Conservation (phyloP, 768 basidiomycete species). For the Russula sp. region DNA sequence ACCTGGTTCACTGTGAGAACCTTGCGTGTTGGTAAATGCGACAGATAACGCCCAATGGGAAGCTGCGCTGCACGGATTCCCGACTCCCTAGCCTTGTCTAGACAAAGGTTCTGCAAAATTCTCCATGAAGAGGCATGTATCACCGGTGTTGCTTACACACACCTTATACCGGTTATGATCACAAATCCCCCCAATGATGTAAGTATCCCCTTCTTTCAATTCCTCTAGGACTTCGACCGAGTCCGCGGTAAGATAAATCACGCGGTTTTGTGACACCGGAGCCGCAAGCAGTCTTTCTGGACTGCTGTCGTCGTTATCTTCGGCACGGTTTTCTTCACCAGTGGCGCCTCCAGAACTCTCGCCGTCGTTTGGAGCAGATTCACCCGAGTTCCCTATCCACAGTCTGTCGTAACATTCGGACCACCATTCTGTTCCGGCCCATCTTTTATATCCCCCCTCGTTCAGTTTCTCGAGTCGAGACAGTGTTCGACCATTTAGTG, state of each 20-base stretch:
- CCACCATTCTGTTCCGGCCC: conserved; percentile 85
- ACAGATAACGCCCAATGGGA: conserved; percentile 89
- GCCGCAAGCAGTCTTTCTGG: not conserved
- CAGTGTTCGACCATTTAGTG: conserved; percentile 65
- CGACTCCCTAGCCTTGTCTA: conserved; percentile 72
- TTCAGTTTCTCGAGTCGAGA: conserved; percentile 58
- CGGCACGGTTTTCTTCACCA: conserved; percentile 2
- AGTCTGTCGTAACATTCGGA: conserved; percentile 62
- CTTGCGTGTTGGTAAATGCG: conserved; percentile 81
- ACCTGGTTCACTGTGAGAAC: conserved; percentile 96
- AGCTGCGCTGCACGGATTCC: conserved; percentile 81
- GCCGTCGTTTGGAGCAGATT: not conserved
- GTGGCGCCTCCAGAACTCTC: conserved; percentile 1
- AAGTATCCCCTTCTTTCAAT: conserved; percentile 77
- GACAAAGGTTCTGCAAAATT: conserved; percentile 67
- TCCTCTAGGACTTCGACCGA: conserved; percentile 80
- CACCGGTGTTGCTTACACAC: not conserved
- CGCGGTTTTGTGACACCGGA: conserved; percentile 33
- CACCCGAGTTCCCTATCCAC: conserved; percentile 40
- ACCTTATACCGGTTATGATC: conserved; percentile 98
- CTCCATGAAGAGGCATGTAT: not conserved
- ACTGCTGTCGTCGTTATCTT: conserved; percentile 5
- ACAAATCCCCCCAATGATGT: conserved; percentile 92
- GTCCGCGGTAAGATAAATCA: conserved; percentile 95
- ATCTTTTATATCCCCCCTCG: conserved; percentile 67